Evolutionary conservation across 345 rosid species (phyloP).

Genomic region (Nephelium lappaceum): DNA sequence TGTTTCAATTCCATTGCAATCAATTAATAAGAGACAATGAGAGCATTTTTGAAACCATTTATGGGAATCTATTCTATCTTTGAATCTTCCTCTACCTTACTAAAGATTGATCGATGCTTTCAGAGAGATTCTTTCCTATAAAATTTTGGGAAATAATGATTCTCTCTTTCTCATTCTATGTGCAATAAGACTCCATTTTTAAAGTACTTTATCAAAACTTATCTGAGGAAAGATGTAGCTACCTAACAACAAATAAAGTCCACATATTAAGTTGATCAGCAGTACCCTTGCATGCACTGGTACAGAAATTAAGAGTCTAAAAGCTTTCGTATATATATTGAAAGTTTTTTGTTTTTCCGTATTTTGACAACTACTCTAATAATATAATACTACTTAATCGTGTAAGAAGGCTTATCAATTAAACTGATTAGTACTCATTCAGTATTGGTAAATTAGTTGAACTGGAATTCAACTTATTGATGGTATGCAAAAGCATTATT

Average conservation of each 20-base stretch:
- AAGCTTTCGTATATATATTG: no score
- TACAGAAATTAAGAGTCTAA: no score
- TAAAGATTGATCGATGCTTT: neutral
- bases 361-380: no score
- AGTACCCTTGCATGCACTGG: no score
- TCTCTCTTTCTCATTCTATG: neutral
- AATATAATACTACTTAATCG: no score
- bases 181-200: neutral
- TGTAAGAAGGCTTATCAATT: no score
- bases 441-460: no score
- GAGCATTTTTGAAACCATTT: neutral
- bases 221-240: neutral
- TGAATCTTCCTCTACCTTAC: neutral
- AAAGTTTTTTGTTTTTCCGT: no score
- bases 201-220: neutral
- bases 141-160: neutral
- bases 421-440: no score
- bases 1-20: neutral
- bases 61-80: neutral
- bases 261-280: no score
- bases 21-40: neutral
- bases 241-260: neutral
- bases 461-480: no score
- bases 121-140: neutral
- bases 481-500: no score